phyloP scores from a whole-genome alignment of 2,329 filamentous ascomycete species.

The Diplodia scrobiculata region DNA sequence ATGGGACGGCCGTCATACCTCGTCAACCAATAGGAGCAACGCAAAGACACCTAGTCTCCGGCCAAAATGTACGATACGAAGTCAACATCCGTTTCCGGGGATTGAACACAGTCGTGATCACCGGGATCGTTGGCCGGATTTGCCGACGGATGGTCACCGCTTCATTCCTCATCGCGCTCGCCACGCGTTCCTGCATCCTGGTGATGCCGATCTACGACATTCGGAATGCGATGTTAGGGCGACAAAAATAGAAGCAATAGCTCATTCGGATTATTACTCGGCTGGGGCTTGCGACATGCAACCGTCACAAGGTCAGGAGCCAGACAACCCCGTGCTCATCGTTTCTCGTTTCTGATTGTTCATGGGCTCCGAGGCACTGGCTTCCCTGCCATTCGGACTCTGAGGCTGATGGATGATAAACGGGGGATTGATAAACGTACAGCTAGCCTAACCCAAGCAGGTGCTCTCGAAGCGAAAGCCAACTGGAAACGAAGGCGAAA shows the following conservation, averaged over 20 bases:
- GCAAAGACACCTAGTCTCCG: neutral
- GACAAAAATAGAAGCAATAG: slow-evolving; percentile 15
- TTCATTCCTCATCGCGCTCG: neutral
- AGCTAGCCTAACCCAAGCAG: neutral
- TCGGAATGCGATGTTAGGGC: neutral
- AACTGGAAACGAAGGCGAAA: neutral
- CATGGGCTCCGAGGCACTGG: neutral
- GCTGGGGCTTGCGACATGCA: neutral
- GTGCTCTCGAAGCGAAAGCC: neutral
- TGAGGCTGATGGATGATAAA: neutral
- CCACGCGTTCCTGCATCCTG: slow-evolving; percentile 17
- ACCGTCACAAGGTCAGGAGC: neutral
- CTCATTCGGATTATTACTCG: neutral
- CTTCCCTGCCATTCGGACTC: neutral
- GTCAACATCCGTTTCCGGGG: neutral
- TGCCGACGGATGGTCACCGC: neutral
- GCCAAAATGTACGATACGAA: neutral
- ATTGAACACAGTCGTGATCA: neutral
- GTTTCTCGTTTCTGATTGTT: neutral
- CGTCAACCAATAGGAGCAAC: neutral
- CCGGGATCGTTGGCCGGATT: neutral
- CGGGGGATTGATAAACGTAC: neutral
- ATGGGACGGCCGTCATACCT: neutral
- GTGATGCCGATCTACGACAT: neutral
- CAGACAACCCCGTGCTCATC: neutral